Evolutionary conservation across 768 basidiomycete species (phyloP), one percentile per base, ranked within the genome.

Genomic region (Boletellus ananas): DNA sequence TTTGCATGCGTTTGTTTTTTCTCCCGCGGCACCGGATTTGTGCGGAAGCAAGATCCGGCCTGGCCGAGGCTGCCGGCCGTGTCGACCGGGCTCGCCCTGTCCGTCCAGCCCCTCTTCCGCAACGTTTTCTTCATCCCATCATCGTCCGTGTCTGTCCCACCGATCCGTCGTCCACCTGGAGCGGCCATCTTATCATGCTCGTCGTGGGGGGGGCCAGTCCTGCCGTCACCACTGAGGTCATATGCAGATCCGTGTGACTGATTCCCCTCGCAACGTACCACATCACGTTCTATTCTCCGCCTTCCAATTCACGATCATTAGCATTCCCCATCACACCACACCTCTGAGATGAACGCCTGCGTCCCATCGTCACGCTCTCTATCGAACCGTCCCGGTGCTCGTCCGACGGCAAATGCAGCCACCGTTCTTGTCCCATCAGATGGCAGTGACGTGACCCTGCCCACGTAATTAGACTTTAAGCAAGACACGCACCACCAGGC

Each of bases 401-500:
- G 29, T 29, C 29, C 29, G 11, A 29, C 29, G 29, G 29, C 29
- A 29, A 29, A 29, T 29, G 29, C 29, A 29, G 29, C 29, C 29
- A 29, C 29, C 42, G 1, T 25, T 14, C 25, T 20, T 11, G 6
- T 34, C 34, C 34, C 62, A 66, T 67, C 64, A 58, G 53, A 54
- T 64, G 60, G 50, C 49, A 40, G 57, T 61, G 67, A 69, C 66
- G 67, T 67, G 56, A 68, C 52, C 34, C 45, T 53, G 42, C 36
- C 46, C 55, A 68, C 67, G 67, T 68, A 68, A 68, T 68, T 68
- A 68, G 68, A 60, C 66, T 68, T 68, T 68, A 70, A 60, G 58
- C 66, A 70, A 68, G 29, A 50, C 65, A 69, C 49, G 67, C 65
- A 56, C 64, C 61, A 49, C 37, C 49, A 56, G 48, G 60, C 29